Conservation (phyloP, 1,139 yeast genomes). For the Wickerhamomyces sp. region DNA sequence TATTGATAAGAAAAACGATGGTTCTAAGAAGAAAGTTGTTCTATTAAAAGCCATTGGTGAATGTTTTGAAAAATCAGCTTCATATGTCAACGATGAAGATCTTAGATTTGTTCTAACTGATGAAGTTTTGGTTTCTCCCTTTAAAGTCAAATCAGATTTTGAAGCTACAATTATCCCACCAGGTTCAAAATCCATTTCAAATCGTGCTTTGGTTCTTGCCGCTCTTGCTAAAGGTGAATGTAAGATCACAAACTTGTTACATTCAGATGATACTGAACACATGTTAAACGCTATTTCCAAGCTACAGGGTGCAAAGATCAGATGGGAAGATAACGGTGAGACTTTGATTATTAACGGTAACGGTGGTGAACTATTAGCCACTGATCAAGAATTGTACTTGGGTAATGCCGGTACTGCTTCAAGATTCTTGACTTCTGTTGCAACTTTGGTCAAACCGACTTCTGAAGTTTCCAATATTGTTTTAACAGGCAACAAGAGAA, state of each 20-base stretch:
- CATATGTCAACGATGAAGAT: conserved; percentile 74
- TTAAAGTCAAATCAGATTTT: conserved; percentile 34
- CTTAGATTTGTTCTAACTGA: conserved; percentile 82
- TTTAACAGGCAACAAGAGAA: conserved; percentile 90
- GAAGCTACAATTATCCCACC: conserved; percentile 64
- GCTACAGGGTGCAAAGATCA: conserved; percentile 76
- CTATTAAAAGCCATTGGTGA: conserved; percentile 79
- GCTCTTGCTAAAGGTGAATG: conserved; percentile 88
- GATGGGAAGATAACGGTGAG: conserved; percentile 81
- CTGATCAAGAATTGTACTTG: conserved; percentile 61
- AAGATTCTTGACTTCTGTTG: conserved; percentile 87
- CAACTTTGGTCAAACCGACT: conserved; percentile 64
- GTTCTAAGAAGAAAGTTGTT: conserved; percentile 83
- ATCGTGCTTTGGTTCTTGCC: conserved; percentile 88
- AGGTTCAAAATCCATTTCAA: conserved; percentile 95
- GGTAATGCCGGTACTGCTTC: conserved; percentile 99
- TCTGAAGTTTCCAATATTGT: conserved; percentile 41
- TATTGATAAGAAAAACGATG: conserved; percentile 95
- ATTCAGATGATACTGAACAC: conserved; percentile 92
- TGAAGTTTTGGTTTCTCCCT: conserved; percentile 63
- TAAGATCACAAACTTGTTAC: conserved; percentile 75
- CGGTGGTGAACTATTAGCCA: conserved; percentile 68
- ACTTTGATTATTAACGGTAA: conserved; percentile 82
- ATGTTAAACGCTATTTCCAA: conserved; percentile 85
- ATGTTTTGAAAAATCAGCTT: conserved; percentile 86